Base-by-base conservation (phyloP, 2,329 filamentous ascomycete genomes). In the Calonectria pteridis region DNA sequence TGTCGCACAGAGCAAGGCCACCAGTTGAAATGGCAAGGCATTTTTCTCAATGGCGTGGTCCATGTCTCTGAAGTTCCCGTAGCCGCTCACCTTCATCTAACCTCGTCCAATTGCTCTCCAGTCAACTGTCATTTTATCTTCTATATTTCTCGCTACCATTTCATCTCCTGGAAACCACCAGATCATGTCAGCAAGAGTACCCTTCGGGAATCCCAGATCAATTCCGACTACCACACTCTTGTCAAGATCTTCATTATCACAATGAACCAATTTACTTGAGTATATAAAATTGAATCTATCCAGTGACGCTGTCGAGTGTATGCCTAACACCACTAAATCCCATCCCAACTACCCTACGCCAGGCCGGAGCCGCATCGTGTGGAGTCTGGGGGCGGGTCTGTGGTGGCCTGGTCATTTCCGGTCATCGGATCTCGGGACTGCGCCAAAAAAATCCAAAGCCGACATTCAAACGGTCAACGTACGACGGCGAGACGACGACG, bases 371-470 rank as follows among this genome's bases (percentile, higher is more conserved):
- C 23, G 28, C 26, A 62, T 62, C 33, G 55, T 62, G 55, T 62
- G 55, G 55, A 62, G 55, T 26, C 20, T 3, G 4, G 2, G 23
- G 20, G 55, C 55, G 55, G 55, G 55, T 62, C 55, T 16, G 37
- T 40, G 33, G 35, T 23, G 33, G 43, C 37, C 16, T 40, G 55
- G 35, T 28, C 55, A 62, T 40, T 62, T 62, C 33, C 55, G 55
- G 51, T 18, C 23, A 26, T 62, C 55, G 55, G 55, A 29, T 62
- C 55, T 62, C 55, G 55, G 55, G 26, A 62, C 23, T 40, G 55
- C 55, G 33, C 55, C n/a, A 23, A 46, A 46, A 62, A 62, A 28
- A 40, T 58, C 26, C 55, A 62, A 62, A 62, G 55, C 55, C 55
- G 55, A 62, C 55, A 62, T 40, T 59, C 33, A 33, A 40, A 26